Evolutionary conservation across 1,284 basidiomycete genomes (phyloP).

Genomic region (Prillingera fragicola): DNA sequence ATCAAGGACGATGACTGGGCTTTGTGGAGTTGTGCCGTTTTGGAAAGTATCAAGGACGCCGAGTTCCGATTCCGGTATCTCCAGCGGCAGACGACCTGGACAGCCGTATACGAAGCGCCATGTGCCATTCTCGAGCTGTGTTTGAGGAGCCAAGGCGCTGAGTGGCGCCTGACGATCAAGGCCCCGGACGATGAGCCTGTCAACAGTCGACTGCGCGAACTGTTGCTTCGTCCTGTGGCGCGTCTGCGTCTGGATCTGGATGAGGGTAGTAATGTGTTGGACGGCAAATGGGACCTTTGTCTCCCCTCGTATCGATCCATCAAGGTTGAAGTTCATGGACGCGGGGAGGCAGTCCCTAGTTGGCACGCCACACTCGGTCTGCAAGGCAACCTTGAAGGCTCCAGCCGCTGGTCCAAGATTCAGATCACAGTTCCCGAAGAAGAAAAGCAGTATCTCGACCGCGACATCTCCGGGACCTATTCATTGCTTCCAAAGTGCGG

Average conservation of each 20-base stretch:
- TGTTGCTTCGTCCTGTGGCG: constrained; percentile 70
- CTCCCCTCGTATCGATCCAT: constrained; percentile 61
- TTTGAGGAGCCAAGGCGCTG: constrained; percentile 67
- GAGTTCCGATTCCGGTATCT: constrained; percentile 79
- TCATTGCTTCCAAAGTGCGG: constrained; percentile 77
- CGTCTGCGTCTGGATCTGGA: constrained; percentile 56
- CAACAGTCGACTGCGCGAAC: constrained; percentile 69
- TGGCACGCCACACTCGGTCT: constrained; percentile 85
- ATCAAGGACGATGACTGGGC: constrained; percentile 55
- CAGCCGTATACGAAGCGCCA: constrained; percentile 68
- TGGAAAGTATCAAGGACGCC: constrained; percentile 55
- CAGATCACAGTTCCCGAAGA: constrained; percentile 58
- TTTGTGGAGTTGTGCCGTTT: constrained; percentile 64
- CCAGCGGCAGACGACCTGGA: constrained; percentile 84
- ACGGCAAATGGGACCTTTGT: constrained; percentile 75
- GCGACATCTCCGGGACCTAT: constrained; percentile 74
- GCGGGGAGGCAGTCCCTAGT: constrained; percentile 66
- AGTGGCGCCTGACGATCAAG: constrained; percentile 79
- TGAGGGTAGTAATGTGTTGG: constrained; percentile 53
- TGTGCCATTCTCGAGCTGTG: constrained; percentile 68
- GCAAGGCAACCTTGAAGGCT: constrained; percentile 60
- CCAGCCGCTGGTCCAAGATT: constrained; percentile 63
- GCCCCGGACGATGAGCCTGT: constrained; percentile 65
- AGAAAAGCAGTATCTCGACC: constrained; percentile 60
- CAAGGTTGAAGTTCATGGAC: constrained; percentile 60